These are phyloP conservation scores for Penicillium sp. DNA, from an alignment of 2,329 filamentous ascomycete species.

Conservation along the genomic window DNA sequence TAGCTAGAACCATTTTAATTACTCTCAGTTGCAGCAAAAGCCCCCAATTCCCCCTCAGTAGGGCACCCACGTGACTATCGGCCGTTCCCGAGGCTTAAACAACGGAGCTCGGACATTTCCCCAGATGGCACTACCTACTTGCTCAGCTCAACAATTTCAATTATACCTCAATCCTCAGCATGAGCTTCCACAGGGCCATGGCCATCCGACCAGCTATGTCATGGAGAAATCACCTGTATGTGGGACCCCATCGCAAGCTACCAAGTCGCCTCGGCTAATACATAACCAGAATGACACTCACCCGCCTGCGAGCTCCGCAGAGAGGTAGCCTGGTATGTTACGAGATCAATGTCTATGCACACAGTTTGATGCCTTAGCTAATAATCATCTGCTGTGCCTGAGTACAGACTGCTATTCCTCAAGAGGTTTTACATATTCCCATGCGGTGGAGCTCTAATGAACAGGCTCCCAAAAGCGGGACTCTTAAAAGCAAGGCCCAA, in stretches of 20 bases:
- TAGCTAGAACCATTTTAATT: no score
- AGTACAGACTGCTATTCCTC: not conserved
- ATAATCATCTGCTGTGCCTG: not conserved
- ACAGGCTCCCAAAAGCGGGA: not conserved
- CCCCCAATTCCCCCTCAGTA: not conserved
- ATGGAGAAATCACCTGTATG: not conserved
- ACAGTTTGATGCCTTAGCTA: not conserved
- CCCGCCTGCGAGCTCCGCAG: conserved; percentile 3
- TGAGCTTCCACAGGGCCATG: not conserved
- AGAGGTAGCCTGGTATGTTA: conserved; percentile 5
- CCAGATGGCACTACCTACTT: conserved; percentile 6
- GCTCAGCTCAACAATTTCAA: not conserved
- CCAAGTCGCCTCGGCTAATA: not conserved
- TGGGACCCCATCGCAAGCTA: not conserved
- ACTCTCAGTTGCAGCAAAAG: not conserved
- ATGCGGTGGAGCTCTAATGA: not conserved
- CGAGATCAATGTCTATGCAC: not conserved
- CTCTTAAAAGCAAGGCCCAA: not conserved
- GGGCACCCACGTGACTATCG: conserved; percentile 7
- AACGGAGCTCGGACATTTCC: conserved; percentile 8
- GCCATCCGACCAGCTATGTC: not conserved
- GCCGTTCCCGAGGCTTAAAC: conserved; percentile 1
- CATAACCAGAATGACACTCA: conserved; percentile 1
- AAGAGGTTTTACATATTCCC: not conserved
- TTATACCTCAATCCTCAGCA: not conserved